Conservation (phyloP, 2,329 filamentous ascomycete species). For the Cylindrodendrum hubeiense region DNA sequence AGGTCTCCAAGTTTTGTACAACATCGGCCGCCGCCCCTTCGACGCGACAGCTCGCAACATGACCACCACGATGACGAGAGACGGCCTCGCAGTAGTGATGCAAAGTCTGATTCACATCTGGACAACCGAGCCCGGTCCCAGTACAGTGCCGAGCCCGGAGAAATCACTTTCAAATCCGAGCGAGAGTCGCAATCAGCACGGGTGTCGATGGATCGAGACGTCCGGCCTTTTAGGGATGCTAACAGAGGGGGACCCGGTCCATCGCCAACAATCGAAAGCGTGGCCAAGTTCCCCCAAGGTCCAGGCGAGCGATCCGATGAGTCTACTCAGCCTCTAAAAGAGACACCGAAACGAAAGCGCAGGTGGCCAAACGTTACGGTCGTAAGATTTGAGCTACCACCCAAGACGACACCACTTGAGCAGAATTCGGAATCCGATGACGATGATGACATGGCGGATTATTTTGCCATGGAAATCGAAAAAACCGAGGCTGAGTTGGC, state of each 20-base stretch:
- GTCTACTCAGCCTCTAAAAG: slow-evolving; percentile 25
- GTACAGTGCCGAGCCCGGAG: slow-evolving; percentile 61
- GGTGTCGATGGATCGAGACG: slow-evolving; percentile 41
- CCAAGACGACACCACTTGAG: slow-evolving; percentile 48
- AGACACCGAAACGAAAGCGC: slow-evolving; percentile 39
- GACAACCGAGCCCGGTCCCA: slow-evolving; percentile 55
- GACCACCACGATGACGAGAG: slow-evolving; percentile 57
- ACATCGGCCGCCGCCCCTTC: slow-evolving; percentile 52
- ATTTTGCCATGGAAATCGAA: slow-evolving; percentile 65
- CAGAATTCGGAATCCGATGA: slow-evolving; percentile 64
- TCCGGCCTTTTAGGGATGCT: slow-evolving; percentile 33
- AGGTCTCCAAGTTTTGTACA: slow-evolving; percentile 64
- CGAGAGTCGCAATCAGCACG: slow-evolving; percentile 52
- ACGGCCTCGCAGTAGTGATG: slow-evolving; percentile 66
- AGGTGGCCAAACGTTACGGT: slow-evolving; percentile 48
- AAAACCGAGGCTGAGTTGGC: slow-evolving; percentile 64
- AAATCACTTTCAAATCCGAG: slow-evolving; percentile 57
- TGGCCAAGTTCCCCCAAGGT: slow-evolving; percentile 30
- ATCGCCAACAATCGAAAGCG: slow-evolving; percentile 41
- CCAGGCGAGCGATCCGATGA: slow-evolving; percentile 27
- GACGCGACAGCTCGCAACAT: slow-evolving; percentile 51
- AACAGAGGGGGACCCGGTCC: slow-evolving; percentile 33
- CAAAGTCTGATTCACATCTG: slow-evolving; percentile 57
- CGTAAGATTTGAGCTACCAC: slow-evolving; percentile 56
- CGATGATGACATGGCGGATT: slow-evolving; percentile 70